Evolutionary conservation across 2,329 filamentous ascomycete genomes (phyloP).

Genomic region (Tolypocladium nubicola): DNA sequence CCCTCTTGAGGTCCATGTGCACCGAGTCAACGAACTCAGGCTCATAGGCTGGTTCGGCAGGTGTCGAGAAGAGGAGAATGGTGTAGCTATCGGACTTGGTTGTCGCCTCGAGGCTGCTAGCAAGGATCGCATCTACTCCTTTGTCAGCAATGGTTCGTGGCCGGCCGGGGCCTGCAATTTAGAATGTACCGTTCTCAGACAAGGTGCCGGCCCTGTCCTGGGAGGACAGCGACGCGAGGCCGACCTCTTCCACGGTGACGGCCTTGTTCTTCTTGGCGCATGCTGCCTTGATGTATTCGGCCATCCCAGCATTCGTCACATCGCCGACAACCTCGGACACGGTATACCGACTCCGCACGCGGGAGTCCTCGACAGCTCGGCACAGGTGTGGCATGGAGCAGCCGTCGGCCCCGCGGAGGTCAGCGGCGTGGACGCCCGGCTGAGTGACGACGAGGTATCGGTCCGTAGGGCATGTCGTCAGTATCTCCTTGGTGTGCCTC

Average conservation of each 20-base stretch:
- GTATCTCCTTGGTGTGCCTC: constrained; percentile 33
- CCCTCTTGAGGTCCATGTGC: constrained; percentile 66
- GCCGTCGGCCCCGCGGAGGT: constrained; percentile 45
- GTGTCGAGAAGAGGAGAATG: constrained; percentile 63
- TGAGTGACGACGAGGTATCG: constrained; percentile 73
- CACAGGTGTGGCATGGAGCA: constrained; percentile 45
- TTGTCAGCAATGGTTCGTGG: constrained; percentile 2
- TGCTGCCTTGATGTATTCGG: constrained; percentile 30
- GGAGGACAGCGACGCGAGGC: constrained; percentile 28
- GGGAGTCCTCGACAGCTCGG: constrained; percentile 22
- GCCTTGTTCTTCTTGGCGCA: constrained; percentile 31
- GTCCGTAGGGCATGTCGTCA: constrained; percentile 60
- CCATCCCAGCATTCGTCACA: constrained; percentile 29
- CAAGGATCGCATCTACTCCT: constrained; percentile 38
- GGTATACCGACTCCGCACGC: constrained; percentile 29
- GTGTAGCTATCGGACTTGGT: constrained; percentile 48
- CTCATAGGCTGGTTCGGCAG: constrained; percentile 49
- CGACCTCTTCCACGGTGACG: constrained; percentile 28
- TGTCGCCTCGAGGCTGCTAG: constrained; percentile 32
- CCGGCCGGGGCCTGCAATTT: background rate
- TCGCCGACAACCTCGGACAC: constrained; percentile 49
- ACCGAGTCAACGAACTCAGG: constrained; percentile 50
- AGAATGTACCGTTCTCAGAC: constrained; percentile 35
- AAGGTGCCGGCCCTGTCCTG: constrained; percentile 31
- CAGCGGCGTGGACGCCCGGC: constrained; percentile 58